phyloP scores from a whole-genome alignment of 2,329 filamentous ascomycete genomes.

The Alternaria hordeiaustralica region DNA sequence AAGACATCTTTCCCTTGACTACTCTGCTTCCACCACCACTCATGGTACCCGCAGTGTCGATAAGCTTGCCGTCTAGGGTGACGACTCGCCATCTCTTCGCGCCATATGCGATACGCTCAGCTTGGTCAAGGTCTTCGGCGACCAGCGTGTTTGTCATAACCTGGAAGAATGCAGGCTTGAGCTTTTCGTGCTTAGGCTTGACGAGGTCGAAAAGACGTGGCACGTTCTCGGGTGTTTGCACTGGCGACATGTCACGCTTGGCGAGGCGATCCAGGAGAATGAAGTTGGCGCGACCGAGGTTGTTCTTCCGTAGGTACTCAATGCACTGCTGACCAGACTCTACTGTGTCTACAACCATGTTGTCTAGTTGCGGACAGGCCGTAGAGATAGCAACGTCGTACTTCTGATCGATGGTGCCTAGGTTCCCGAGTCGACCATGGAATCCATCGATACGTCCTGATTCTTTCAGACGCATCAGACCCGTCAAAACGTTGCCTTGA shows the following conservation, averaged over 20 bases:
- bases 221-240: constrained; percentile 89
- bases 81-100: constrained; percentile 95
- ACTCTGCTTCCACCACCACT: constrained; percentile 92
- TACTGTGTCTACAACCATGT: constrained; percentile 95
- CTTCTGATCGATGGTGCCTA: constrained; percentile 89
- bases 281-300: constrained; percentile 94
- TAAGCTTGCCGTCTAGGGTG: constrained; percentile 91
- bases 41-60: constrained; percentile 99
- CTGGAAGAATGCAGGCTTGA: constrained; percentile 91
- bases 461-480: constrained; percentile 92
- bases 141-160: constrained; percentile 95
- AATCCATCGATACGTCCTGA: constrained; percentile 97
- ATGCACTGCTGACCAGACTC: constrained; percentile 98
- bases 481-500: constrained; percentile 88
- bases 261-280: constrained; percentile 91
- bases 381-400: constrained; percentile 99
- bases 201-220: constrained; percentile 93
- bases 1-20: constrained; percentile 94
- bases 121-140: constrained; percentile 89
- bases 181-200: constrained; percentile 84
- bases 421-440: constrained; percentile 90
- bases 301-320: constrained; percentile 96
- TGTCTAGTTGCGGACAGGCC: constrained; percentile 87
- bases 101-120: constrained; percentile 95
- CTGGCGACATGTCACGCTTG: constrained; percentile 75